Base-by-base conservation (phyloP, 495 filamentous ascomycete genomes). In the Neurospora sp. region DNA sequence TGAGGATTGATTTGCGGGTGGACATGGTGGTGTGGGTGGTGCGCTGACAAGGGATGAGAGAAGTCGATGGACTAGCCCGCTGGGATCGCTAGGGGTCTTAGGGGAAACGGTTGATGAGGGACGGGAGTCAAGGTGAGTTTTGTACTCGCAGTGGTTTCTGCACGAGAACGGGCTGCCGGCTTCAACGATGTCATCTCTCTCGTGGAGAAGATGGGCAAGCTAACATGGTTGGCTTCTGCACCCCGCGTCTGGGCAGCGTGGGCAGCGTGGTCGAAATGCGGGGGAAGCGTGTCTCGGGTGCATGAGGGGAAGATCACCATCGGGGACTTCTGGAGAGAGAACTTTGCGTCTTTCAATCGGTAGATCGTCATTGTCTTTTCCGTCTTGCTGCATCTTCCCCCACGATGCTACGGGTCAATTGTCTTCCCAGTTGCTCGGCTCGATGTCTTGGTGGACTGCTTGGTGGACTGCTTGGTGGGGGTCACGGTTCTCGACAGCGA, bases 1-100 rank as follows among this genome's bases (percentile, higher is more conserved):
- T 90, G 81, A 93, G 86, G 78, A 92, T 90, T 1, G 28, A 34
- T 34, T 66, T 34, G 5, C 1, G 54, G 5, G 13, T 1, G 11
- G 54, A 17, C 54, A 62, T 62, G 54, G 24, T 31, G 45, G 87
- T 86, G 48, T 5, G 11, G 4, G 21, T 11, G 48, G 19, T 24
- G 5, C 2, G n/a, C 11, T 54, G 45, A 2, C 4, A 4, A 54
- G 10, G 21, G 10, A 10, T 54, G 10, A 24, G 1, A 10, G 11
- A 4, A 48, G 4, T 48, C 42, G 39, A 11, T 40, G 39, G 0
- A 2, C 0, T 4, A 28, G 24, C 24, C 24, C 39, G 43, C 9
- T 4, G 8, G 9, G n/a, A 5, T 8, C 42, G 42, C 42, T 43
- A 28, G 19, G 42, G 17, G 2, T n/a, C 45, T 48, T 13, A n/a